Base-by-base conservation (phyloP, 805 yeast genomes). In the Yarrowia yakushimensis region DNA sequence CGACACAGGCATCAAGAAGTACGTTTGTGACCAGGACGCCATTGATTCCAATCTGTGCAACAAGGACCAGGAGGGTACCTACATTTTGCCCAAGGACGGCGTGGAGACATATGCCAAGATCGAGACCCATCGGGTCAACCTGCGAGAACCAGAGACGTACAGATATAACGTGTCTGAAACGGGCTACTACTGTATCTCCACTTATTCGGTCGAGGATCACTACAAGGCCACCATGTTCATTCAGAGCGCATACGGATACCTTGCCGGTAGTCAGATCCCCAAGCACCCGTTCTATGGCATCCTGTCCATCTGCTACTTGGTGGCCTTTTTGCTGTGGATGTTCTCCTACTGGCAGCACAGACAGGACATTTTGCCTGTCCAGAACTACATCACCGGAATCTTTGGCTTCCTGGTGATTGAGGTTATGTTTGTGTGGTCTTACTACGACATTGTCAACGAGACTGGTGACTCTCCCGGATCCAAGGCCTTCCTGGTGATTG, bases 141-240 rank as follows among this genome's bases (percentile, higher is more conserved):
- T 81, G 4, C 75, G 81, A 52, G 93, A 93, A 3, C 78, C 81
- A 28, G 83, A 84, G 43, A 82, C 83, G 43, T 74, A 86, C 64
- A 78, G 81, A 37, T 94, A 91, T 69, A 78, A 78, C 4, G 83
- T 94, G 45, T 77, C 79, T 63, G 79, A 81, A 64, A 90, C 98
- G 0, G 98, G 98, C 7, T 94, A 87, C 74, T 94, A 92, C 76
- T 94, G 99, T 78, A 87, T 93, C 42, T 85, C 91, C 1, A 86
- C 96, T 0, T 71, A 71, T 52, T 66, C 70, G 17, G 72, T 75
- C 11, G 63, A 67, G 22, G 59, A 67, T 62, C 45, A 78, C 77
- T 94, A 86, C 74, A 73, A 79, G 57, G 88, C 93, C 15, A 74
- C 76, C n/a, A 87, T 87, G 45, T 86, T 86, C 68, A 94, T 90